phyloP scores from a whole-genome alignment of 495 filamentous ascomycete genomes.

The Penicillium ucsense region DNA sequence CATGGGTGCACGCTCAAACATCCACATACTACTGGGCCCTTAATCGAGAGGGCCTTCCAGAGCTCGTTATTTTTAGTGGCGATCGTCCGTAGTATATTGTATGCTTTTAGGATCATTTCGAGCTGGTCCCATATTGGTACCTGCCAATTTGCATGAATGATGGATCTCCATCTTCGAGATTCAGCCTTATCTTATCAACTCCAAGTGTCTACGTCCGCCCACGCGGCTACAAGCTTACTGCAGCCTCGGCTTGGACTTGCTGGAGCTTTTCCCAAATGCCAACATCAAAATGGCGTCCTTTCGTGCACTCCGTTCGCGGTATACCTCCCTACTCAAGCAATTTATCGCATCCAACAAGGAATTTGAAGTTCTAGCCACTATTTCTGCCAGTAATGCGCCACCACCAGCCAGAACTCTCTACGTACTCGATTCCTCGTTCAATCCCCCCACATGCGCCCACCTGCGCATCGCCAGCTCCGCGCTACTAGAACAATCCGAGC shows the following conservation, averaged over 20 bases:
- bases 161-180: too few relatives aligned
- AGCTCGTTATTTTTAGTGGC: too few relatives aligned
- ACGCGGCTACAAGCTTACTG: not conserved
- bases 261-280: not conserved
- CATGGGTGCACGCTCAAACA: too few relatives aligned
- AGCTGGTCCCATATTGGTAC: too few relatives aligned
- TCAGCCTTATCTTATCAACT: too few relatives aligned
- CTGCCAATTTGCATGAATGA: too few relatives aligned
- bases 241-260: not conserved
- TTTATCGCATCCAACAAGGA: constrained; percentile 46
- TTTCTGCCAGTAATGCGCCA: constrained; percentile 23
- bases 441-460: constrained; percentile 83
- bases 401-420: constrained; percentile 46
- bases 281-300: constrained; percentile 29
- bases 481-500: constrained; percentile 30
- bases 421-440: constrained; percentile 92
- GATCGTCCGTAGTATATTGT: too few relatives aligned
- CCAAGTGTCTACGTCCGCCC: too few relatives aligned
- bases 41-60: too few relatives aligned
- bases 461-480: constrained; percentile 63
- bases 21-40: too few relatives aligned
- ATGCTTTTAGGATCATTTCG: too few relatives aligned
- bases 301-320: constrained; percentile 22
- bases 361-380: constrained; percentile 51
- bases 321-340: constrained; percentile 40